Evolutionary conservation across 371 early-diverging fungal species (phyloP), one percentile per base, ranked within the genome.

Genomic region (Chytridiales sp.): DNA sequence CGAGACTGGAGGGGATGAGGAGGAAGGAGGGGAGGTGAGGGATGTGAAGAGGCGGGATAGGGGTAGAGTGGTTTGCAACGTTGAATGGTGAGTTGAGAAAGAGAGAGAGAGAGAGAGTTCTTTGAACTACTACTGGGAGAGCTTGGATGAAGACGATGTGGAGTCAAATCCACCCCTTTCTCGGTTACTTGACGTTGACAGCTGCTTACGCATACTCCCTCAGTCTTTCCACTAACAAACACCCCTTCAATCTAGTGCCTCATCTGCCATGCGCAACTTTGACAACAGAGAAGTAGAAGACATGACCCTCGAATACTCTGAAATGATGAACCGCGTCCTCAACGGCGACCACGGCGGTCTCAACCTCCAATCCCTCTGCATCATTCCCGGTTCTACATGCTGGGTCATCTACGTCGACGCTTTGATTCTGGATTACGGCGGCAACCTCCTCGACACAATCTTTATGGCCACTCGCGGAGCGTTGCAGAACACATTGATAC

Each of bases 401-500:
- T 97, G 95, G 95, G 76, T 91, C 24, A 75, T 95, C 15, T 87
- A 93, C 57, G 82, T 95, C 27, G 96, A 95, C 67, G 96, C 89
- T 0, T 76, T 95, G 79, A 77, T 95, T 13, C 79, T 97, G 71
- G 93, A 91, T 54, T 88, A 85, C 57, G 92, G 85, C 31, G 97
- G 97, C 11, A 91, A 90, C 61, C 57, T 95, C 24, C 66, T 91
- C 19, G 97, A 97, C 69, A 78, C 89, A 24, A 79, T 94, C 56
- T 82, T 89, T 31, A 80, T 90, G 74, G 92, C 94, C 13, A 78
- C 85, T 0, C 82, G 92, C 24, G 94, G 90, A 1, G 95, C 97
- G 15, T 72, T 97, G 31, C 73, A 78, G 59, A 88, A 92, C 62
- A 90, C 95, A 11, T 80, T 81, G 61, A 84, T 95, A 47, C 94